A percentile compares a stretch with the other conserved stretches of the same genome.
Evolutionary conservation across 768 basidiomycete species (phyloP).

Genomic region (Cystofilobasidium capitatum): DNA sequence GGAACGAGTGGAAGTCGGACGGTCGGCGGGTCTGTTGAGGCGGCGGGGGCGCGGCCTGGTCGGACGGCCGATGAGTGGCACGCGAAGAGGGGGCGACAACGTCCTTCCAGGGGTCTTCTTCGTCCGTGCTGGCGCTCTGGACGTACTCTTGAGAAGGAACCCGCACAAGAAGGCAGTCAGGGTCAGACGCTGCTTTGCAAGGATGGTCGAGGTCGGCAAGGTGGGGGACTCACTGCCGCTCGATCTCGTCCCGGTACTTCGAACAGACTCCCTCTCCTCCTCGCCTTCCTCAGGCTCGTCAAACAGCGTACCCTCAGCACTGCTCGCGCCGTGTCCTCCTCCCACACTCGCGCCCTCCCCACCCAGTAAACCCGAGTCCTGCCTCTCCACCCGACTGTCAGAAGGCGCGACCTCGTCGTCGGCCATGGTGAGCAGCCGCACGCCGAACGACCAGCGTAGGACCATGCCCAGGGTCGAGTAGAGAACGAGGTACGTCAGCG

Average conservation of each 20-base stretch:
- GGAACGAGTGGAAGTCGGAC: slow-evolving; percentile 30
- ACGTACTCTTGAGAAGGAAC: not conserved
- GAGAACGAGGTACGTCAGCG: slow-evolving; percentile 77
- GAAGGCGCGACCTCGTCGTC: slow-evolving; percentile 13
- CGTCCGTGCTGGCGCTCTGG: not conserved
- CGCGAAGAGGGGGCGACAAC: not conserved
- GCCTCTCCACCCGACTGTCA: not conserved
- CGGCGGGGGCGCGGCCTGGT: not conserved
- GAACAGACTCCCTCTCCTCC: too few relatives aligned
- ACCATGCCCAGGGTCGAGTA: slow-evolving; percentile 95
- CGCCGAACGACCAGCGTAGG: slow-evolving; percentile 66
- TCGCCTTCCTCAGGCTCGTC: not conserved
- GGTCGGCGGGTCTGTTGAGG: not conserved
- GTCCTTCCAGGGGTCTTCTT: slow-evolving; percentile 26
- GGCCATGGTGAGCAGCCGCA: slow-evolving; percentile 59
- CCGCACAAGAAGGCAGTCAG: not conserved
- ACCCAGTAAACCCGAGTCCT: too few relatives aligned
- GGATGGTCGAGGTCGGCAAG: too few relatives aligned
- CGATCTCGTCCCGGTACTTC: too few relatives aligned
- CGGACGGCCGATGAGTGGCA: not conserved
- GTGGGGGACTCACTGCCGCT: too few relatives aligned
- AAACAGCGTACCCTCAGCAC: not conserved
- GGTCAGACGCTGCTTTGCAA: too few relatives aligned
- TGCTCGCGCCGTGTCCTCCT: too few relatives aligned
- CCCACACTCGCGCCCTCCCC: too few relatives aligned